Percentiles rank a stretch among this genome's conserved stretches.
These are phyloP conservation scores for Lecanicillium sp. DNA, from an alignment of 2,329 filamentous ascomycete species.

Conservation along the genomic window DNA sequence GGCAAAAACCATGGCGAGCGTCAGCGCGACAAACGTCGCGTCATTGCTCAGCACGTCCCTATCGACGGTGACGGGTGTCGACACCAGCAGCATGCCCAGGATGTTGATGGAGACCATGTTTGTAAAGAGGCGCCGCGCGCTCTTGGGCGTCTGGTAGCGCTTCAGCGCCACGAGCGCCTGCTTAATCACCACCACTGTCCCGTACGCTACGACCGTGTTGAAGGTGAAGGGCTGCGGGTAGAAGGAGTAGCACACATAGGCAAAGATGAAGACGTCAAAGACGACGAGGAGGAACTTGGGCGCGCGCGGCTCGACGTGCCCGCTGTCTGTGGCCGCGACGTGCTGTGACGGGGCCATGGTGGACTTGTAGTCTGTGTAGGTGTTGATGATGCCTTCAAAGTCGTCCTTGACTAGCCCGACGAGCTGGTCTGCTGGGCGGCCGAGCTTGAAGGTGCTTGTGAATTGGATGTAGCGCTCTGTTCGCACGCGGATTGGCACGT, in stretches of 20 bases:
- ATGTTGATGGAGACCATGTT: slow-evolving; percentile 16
- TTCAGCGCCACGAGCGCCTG: slow-evolving; percentile 13
- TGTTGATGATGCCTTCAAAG: slow-evolving; percentile 13
- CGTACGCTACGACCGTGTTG: slow-evolving; percentile 15
- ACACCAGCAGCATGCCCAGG: slow-evolving; percentile 13
- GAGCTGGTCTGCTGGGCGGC: slow-evolving; percentile 13
- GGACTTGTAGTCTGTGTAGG: slow-evolving; percentile 12
- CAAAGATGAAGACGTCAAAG: slow-evolving; percentile 13
- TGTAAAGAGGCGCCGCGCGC: slow-evolving; percentile 13
- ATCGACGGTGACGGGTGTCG: slow-evolving; percentile 13
- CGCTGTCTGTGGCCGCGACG: slow-evolving; percentile 3
- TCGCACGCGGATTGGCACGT: slow-evolving; percentile 11
- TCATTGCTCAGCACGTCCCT: slow-evolving; percentile 9
- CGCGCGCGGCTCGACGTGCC: slow-evolving; percentile 12
- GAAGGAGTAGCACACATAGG: slow-evolving; percentile 15
- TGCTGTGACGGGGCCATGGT: not conserved
- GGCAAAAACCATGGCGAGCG: slow-evolving; percentile 14
- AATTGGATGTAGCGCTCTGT: slow-evolving; percentile 13
- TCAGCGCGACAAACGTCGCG: slow-evolving; percentile 11
- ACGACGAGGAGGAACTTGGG: slow-evolving; percentile 13
- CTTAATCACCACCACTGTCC: slow-evolving; percentile 14
- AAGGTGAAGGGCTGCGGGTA: slow-evolving; percentile 14
- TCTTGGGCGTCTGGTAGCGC: slow-evolving; percentile 15
- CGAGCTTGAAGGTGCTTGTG: slow-evolving; percentile 10
- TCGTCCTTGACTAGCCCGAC: slow-evolving; percentile 13